Conservation (phyloP, 2,329 filamentous ascomycete genomes). For the Aureobasidium sp. region DNA sequence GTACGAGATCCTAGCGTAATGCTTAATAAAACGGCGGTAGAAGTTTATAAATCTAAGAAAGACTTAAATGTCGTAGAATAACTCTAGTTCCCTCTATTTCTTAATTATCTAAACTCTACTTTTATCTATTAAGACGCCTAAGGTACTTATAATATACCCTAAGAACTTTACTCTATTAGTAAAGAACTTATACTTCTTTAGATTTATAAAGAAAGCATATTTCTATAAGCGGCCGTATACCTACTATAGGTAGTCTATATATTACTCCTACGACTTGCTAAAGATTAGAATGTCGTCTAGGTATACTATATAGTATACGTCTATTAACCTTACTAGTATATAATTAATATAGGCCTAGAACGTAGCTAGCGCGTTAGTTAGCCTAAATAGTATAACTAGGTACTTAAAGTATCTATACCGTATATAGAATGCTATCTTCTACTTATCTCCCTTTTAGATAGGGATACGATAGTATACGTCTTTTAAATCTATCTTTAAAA, state of each 20-base stretch:
- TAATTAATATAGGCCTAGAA: conserved; percentile 28
- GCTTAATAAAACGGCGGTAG: conserved; percentile 14
- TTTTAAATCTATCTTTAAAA: conserved; percentile 25
- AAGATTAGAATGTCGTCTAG: conserved; percentile 31
- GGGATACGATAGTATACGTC: conserved; percentile 23
- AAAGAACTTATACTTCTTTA: conserved; percentile 18
- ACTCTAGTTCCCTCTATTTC: neutral
- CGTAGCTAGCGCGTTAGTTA: conserved; percentile 20
- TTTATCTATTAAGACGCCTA: neutral
- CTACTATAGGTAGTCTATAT: neutral
- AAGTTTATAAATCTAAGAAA: conserved; percentile 17
- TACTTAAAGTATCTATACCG: conserved; percentile 23
- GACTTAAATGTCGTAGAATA: conserved; percentile 5
- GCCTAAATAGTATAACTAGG: conserved; percentile 24
- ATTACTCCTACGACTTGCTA: neutral
- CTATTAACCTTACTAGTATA: conserved; percentile 16
- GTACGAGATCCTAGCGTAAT: neutral
- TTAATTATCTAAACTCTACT: neutral
- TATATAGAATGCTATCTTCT: conserved; percentile 21
- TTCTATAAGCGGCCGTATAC: neutral
- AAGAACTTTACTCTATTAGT: conserved; percentile 18
- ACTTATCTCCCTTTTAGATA: conserved; percentile 23
- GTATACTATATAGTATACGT: conserved; percentile 23
- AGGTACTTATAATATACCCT: conserved; percentile 15
- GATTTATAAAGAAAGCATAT: conserved; percentile 12